phyloP scores from a whole-genome alignment of 306 rosid species.

The Casuarina glauca region DNA sequence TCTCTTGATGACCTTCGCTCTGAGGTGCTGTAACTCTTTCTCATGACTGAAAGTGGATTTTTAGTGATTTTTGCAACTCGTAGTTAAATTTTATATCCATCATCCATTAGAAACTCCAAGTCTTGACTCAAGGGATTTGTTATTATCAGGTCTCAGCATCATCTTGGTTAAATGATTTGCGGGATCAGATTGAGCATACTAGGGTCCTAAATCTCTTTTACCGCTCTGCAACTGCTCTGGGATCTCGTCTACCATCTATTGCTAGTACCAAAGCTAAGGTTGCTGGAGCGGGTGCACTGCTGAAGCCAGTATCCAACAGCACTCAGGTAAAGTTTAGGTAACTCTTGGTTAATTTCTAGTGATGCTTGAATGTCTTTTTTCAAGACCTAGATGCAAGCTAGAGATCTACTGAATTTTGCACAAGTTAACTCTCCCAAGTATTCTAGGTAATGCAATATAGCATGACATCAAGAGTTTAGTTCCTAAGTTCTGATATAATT shows the following conservation, averaged over 20 bases:
- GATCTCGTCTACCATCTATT: constrained; percentile 83
- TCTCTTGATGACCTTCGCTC: constrained; percentile 89
- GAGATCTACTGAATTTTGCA: not conserved
- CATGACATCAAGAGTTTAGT: not conserved
- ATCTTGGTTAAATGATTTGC: constrained; percentile 86
- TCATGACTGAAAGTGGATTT: constrained; percentile 19
- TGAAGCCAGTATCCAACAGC: constrained; percentile 82
- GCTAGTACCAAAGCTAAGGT: constrained; percentile 93
- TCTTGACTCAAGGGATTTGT: constrained; percentile 13
- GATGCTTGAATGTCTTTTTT: not conserved
- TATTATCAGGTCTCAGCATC: constrained; percentile 81
- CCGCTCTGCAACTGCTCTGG: constrained; percentile 93
- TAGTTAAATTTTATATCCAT: not conserved
- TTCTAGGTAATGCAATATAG: constrained; percentile 1
- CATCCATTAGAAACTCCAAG: not conserved
- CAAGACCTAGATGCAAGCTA: not conserved
- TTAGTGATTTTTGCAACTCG: not conserved
- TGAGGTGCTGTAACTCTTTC: constrained; percentile 55
- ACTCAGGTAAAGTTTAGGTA: constrained; percentile 66
- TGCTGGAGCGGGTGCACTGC: constrained; percentile 85
- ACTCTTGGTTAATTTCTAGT: constrained; percentile 4
- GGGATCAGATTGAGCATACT: constrained; percentile 89
- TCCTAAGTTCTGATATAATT: not conserved
- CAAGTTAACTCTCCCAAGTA: not conserved
- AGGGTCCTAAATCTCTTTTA: constrained; percentile 85